phyloP scores from a whole-genome alignment of 306 rosid species.

The Pyrus betulifolia region DNA sequence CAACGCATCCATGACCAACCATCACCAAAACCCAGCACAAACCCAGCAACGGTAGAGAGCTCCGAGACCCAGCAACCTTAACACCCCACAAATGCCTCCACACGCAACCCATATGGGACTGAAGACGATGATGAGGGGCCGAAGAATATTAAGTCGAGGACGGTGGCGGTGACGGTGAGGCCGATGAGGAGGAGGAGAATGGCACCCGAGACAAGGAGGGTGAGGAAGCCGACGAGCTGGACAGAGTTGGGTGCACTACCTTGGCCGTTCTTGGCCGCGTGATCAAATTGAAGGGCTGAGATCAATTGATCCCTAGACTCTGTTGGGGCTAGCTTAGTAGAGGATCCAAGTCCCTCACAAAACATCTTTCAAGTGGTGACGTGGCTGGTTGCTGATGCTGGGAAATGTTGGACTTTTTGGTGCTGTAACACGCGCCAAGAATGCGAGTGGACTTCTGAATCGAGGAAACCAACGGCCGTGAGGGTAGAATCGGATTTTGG shows the following conservation, averaged over 20 bases:
- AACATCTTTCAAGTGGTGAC: neutral
- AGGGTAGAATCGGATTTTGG: conserved; percentile 10
- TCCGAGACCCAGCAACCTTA: neutral
- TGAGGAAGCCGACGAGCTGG: conserved; percentile 38
- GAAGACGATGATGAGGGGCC: conserved; percentile 39
- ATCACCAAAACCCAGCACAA: conserved; percentile 3
- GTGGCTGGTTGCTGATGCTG: neutral
- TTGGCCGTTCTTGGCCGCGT: too few relatives aligned
- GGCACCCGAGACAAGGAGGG: conserved; percentile 40
- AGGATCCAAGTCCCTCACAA: too few relatives aligned
- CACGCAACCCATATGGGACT: conserved; percentile 61
- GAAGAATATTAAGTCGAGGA: conserved; percentile 31
- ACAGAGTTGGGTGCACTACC: conserved; percentile 39
- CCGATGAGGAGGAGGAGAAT: conserved; percentile 49
- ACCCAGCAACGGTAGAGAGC: conserved; percentile 14
- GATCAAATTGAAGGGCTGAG: too few relatives aligned
- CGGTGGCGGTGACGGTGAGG: conserved; percentile 29
- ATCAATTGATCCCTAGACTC: too few relatives aligned
- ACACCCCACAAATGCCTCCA: neutral
- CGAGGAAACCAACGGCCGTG: neutral
- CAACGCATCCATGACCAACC: conserved; percentile 48
- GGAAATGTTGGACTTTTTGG: neutral
- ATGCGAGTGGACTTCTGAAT: conserved; percentile 11
- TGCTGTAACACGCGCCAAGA: neutral
- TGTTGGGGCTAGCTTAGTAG: too few relatives aligned